Evolutionary conservation across 1,139 yeast genomes (phyloP).

Genomic region (Lodderomyces pseudojiufengensis): DNA sequence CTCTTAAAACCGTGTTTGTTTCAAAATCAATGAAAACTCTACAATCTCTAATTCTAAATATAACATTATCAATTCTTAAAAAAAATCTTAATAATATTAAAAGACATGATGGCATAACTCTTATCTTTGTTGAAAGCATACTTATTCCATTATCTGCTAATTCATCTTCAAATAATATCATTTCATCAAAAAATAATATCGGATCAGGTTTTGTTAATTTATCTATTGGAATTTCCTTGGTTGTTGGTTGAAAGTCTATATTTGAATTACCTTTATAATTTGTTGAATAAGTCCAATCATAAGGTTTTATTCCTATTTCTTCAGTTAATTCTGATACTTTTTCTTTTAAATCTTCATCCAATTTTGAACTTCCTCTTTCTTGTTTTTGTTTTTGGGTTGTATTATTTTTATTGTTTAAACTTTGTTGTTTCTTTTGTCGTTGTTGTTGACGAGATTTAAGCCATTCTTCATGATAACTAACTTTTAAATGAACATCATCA

Average conservation of each 20-base stretch:
- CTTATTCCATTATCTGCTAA: conserved; percentile 94
- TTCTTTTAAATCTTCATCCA: conserved; percentile 24
- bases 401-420: too few relatives aligned
- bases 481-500: conserved; percentile 43
- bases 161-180: conserved; percentile 88
- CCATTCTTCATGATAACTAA: conserved; percentile 91
- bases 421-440: conserved; percentile 3
- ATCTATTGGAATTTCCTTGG: conserved; percentile 66
- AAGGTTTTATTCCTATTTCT: conserved; percentile 55
- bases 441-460: conserved; percentile 54
- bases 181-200: conserved; percentile 83
- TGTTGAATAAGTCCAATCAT: conserved; percentile 95
- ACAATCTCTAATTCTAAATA: conserved; percentile 80
- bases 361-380: conserved; percentile 11
- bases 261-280: conserved; percentile 58
- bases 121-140: conserved; percentile 66
- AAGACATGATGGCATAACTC: conserved; percentile 86
- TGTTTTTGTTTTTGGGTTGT: not conserved
- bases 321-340: conserved; percentile 40
- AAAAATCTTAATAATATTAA: conserved; percentile 73
- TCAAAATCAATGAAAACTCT: conserved; percentile 78
- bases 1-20: conserved; percentile 62
- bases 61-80: conserved; percentile 84
- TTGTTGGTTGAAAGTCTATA: conserved; percentile 17
- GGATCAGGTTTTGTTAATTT: conserved; percentile 76